A percentile compares a stretch with the other conserved stretches of the same genome.
Conservation (phyloP, 2,329 filamentous ascomycete species). For the Ophiosphaerella herpotricha region DNA sequence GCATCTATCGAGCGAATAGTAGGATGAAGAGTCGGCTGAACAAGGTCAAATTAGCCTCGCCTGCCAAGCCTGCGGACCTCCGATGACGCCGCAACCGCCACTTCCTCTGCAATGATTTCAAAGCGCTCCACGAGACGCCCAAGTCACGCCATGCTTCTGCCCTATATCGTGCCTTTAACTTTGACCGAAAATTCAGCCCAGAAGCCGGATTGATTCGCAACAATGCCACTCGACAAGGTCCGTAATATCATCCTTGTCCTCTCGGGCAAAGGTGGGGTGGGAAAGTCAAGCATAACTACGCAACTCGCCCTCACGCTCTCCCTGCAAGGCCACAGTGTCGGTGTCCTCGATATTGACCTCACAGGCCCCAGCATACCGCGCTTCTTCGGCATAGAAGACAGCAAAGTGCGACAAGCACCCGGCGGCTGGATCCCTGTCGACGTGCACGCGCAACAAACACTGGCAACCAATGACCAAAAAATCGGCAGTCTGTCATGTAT, state of each 20-base stretch:
- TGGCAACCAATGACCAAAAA: slow-evolving; percentile 28
- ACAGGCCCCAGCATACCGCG: slow-evolving; percentile 96
- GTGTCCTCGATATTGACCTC: slow-evolving; percentile 93
- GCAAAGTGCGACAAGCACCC: slow-evolving; percentile 88
- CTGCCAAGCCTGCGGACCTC: slow-evolving; percentile 19
- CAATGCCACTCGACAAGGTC: slow-evolving; percentile 71
- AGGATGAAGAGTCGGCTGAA: neutral
- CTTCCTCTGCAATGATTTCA: slow-evolving; percentile 34
- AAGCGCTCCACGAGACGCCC: slow-evolving; percentile 29
- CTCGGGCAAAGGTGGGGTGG: slow-evolving; percentile 96
- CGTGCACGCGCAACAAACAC: slow-evolving; percentile 66
- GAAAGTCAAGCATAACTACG: slow-evolving; percentile 96
- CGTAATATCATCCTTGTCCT: slow-evolving; percentile 82
- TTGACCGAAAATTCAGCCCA: neutral
- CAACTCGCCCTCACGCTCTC: slow-evolving; percentile 91
- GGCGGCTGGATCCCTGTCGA: slow-evolving; percentile 90
- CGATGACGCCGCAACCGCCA: slow-evolving; percentile 35
- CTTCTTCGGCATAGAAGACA: slow-evolving; percentile 85
- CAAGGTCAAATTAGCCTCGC: slow-evolving; percentile 9
- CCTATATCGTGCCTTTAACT: neutral
- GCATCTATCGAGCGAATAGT: no score
- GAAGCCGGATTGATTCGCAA: slow-evolving; percentile 36
- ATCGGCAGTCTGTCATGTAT: slow-evolving; percentile 77
- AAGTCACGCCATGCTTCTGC: slow-evolving; percentile 22
- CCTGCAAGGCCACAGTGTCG: slow-evolving; percentile 83